Conservation (phyloP, 2,329 filamentous ascomycete species). For the Fusarium irregulare region DNA sequence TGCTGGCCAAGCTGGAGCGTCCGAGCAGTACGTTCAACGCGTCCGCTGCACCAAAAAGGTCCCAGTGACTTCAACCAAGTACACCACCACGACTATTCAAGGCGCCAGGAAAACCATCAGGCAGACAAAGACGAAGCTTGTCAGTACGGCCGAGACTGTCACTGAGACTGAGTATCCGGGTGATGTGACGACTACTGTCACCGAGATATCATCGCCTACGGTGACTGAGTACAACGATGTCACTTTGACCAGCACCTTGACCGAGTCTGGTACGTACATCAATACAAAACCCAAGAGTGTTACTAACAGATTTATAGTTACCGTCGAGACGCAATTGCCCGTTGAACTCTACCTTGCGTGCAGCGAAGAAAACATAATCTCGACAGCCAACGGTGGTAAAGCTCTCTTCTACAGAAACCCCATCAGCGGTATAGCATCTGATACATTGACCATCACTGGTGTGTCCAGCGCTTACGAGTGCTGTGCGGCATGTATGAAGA, state of each 20-base stretch:
- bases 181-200: background rate
- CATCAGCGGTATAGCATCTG: background rate
- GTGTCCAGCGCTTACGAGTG: background rate
- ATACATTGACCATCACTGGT: fast-evolving
- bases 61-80: background rate
- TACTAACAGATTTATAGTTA: background rate
- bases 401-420: fast-evolving
- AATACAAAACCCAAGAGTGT: background rate
- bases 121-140: background rate
- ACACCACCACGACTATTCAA: background rate
- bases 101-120: background rate
- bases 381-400: background rate
- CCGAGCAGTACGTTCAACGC: background rate
- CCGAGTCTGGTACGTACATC: background rate
- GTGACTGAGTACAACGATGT: background rate
- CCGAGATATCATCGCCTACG: background rate
- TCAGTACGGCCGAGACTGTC: background rate
- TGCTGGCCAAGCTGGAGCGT: background rate
- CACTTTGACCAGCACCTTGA: background rate
- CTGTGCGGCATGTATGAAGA: background rate
- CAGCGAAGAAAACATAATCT: fast-evolving
- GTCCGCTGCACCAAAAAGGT: background rate
- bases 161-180: background rate
- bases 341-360: background rate
- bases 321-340: background rate